A percentile compares a stretch with the other conserved stretches of the same genome.
Evolutionary conservation across 2,329 filamentous ascomycete genomes (phyloP).

Genomic region (Orbilia quercus): DNA sequence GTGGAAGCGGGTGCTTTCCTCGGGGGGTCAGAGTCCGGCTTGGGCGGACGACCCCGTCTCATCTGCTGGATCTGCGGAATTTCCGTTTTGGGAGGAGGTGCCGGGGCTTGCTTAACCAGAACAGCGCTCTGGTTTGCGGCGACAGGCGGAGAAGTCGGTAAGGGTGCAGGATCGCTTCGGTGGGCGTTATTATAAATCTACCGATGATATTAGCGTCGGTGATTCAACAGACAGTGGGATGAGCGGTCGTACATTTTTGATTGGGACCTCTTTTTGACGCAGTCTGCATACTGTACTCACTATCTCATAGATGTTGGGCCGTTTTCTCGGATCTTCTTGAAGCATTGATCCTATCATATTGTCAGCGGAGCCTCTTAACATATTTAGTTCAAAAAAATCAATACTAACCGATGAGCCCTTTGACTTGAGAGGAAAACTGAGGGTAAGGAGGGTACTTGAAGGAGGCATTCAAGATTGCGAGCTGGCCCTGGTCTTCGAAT

Average conservation of each 20-base stretch:
- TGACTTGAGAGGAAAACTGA: slow-evolving; percentile 86
- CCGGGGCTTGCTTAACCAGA: slow-evolving; percentile 83
- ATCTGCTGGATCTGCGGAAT: slow-evolving; percentile 94
- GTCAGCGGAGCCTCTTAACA: slow-evolving; percentile 34
- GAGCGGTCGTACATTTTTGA: slow-evolving; percentile 76
- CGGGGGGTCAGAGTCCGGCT: slow-evolving; percentile 60
- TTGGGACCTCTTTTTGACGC: slow-evolving; percentile 85
- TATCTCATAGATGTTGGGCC: slow-evolving; percentile 95
- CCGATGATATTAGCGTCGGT: slow-evolving; percentile 43
- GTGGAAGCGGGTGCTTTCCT: slow-evolving; percentile 65
- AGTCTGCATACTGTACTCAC: slow-evolving; percentile 86
- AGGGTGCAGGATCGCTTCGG: slow-evolving; percentile 70
- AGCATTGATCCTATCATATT: slow-evolving; percentile 80
- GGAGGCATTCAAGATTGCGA: slow-evolving; percentile 94
- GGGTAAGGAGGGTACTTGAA: slow-evolving; percentile 92
- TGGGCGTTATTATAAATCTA: slow-evolving; percentile 67
- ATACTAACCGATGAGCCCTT: slow-evolving; percentile 83
- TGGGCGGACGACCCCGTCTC: slow-evolving; percentile 82
- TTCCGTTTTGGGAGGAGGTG: slow-evolving; percentile 74
- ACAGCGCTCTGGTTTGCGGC: slow-evolving; percentile 72
- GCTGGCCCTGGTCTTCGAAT: slow-evolving; percentile 96
- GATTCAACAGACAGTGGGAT: slow-evolving; percentile 1
- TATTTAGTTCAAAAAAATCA: slow-evolving; percentile 55
- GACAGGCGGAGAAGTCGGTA: slow-evolving; percentile 70
- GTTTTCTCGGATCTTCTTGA: slow-evolving; percentile 78